A percentile compares a stretch with the other conserved stretches of the same genome.
These are phyloP conservation scores for Canna indica DNA, from an alignment of 176 grass and related monocot species.

Conservation along the genomic window DNA sequence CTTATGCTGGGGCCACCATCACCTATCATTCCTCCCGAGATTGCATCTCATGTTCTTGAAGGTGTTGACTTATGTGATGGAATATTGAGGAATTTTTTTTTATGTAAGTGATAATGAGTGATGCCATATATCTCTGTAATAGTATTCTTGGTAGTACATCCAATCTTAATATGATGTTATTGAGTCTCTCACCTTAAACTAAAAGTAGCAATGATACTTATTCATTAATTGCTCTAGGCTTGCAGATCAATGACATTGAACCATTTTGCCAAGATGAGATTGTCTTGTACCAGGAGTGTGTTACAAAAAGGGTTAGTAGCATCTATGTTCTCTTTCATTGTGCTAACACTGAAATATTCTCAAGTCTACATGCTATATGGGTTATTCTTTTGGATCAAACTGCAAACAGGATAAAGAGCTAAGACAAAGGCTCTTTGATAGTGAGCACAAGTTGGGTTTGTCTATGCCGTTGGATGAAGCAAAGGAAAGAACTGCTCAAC, in stretches of 20 bases:
- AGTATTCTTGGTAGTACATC: neutral
- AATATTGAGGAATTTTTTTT: slow-evolving; percentile 83
- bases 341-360: neutral
- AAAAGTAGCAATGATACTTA: neutral
- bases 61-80: slow-evolving; percentile 86
- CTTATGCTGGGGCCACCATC: slow-evolving; percentile 84
- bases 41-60: slow-evolving; percentile 88
- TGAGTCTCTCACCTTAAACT: neutral
- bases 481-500: slow-evolving; percentile 64
- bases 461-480: slow-evolving; percentile 72
- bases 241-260: slow-evolving; percentile 95
- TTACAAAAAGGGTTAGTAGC: slow-evolving; percentile 61
- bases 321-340: neutral
- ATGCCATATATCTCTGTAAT: neutral
- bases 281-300: slow-evolving; percentile 70
- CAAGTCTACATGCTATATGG: slow-evolving; percentile 3
- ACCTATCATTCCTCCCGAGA: slow-evolving; percentile 73
- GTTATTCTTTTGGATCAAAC: slow-evolving; percentile 1
- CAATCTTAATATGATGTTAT: neutral
- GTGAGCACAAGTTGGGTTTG: slow-evolving; percentile 71
- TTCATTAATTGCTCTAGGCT: slow-evolving; percentile 26
- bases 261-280: slow-evolving; percentile 98
- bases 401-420: slow-evolving; percentile 72
- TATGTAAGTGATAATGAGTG: slow-evolving; percentile 47
- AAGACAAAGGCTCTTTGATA: slow-evolving; percentile 58